Evolutionary conservation across 768 basidiomycete species (phyloP).

Genomic region (Hortiboletus flavorubellus): DNA sequence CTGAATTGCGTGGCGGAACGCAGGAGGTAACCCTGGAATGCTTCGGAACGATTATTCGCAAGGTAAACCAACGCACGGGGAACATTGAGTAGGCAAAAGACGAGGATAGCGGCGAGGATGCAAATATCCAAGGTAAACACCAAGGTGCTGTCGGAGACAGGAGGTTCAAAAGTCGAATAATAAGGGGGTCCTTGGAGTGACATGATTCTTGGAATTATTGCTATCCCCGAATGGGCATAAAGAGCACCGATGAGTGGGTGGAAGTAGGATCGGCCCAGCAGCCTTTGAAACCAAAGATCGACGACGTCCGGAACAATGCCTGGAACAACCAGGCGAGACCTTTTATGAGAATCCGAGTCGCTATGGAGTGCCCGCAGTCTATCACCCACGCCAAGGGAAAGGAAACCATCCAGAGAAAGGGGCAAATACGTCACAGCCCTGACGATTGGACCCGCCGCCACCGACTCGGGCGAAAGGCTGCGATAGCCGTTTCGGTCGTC

Average conservation of each 20-base stretch:
- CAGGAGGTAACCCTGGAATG: slow-evolving; percentile 49
- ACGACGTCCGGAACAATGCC: background rate
- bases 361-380: too few species aligned
- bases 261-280: background rate
- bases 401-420: too few species aligned
- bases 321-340: background rate
- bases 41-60: slow-evolving; percentile 42
- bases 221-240: background rate
- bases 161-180: background rate
- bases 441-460: too few species aligned
- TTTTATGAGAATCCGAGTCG: too few species aligned
- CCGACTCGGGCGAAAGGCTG: too few species aligned
- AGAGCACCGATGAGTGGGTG: background rate
- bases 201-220: slow-evolving; percentile 7
- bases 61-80: slow-evolving; percentile 51
- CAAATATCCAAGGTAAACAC: slow-evolving; percentile 41
- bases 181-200: background rate
- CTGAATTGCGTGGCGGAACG: slow-evolving; percentile 16
- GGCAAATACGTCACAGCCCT: too few species aligned
- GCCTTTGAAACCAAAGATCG: background rate
- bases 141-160: slow-evolving; percentile 4
- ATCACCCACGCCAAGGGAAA: too few species aligned
- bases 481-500: too few species aligned
- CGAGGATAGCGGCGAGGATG: slow-evolving; percentile 38
- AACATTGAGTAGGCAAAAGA: slow-evolving; percentile 40